Conservation (phyloP, 179 eudicot species). For the Nepenthes alata region DNA sequence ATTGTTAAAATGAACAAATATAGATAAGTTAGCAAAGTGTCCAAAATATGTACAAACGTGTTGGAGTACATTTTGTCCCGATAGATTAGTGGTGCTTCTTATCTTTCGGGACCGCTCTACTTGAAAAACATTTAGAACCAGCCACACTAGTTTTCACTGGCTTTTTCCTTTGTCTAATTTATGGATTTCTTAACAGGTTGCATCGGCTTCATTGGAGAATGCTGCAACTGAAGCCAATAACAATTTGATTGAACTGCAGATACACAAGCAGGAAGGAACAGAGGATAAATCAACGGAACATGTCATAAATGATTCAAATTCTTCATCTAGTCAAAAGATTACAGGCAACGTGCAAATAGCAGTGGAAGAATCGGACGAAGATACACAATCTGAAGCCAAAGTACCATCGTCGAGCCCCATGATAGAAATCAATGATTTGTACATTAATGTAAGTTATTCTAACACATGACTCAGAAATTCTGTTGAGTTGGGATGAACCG, state of each 20-base stretch:
- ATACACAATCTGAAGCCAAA: not conserved
- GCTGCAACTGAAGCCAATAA: conserved; percentile 3
- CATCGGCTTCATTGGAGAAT: not conserved
- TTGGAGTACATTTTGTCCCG: not conserved
- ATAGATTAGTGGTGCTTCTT: too few species aligned
- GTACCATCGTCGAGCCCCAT: not conserved
- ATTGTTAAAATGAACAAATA: too few species aligned
- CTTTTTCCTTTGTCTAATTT: not conserved
- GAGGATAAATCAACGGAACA: not conserved
- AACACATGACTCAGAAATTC: too few species aligned
- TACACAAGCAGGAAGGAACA: not conserved
- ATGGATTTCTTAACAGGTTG: conserved; percentile 5
- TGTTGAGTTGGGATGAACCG: too few species aligned
- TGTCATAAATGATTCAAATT: not conserved
- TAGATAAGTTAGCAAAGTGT: too few species aligned
- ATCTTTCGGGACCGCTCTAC: too few species aligned
- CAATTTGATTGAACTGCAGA: not conserved
- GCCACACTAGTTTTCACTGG: not conserved
- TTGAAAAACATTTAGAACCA: not conserved
- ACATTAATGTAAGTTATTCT: not conserved
- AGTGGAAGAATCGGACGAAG: not conserved
- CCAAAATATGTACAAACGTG: not conserved
- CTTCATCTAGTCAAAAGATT: not conserved
- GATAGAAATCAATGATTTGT: not conserved
- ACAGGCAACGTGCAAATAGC: not conserved